A percentile compares a stretch with the other conserved stretches of the same genome.
Evolutionary conservation across 1,284 basidiomycete species (phyloP).

Genomic region (Athelia psychrophila): DNA sequence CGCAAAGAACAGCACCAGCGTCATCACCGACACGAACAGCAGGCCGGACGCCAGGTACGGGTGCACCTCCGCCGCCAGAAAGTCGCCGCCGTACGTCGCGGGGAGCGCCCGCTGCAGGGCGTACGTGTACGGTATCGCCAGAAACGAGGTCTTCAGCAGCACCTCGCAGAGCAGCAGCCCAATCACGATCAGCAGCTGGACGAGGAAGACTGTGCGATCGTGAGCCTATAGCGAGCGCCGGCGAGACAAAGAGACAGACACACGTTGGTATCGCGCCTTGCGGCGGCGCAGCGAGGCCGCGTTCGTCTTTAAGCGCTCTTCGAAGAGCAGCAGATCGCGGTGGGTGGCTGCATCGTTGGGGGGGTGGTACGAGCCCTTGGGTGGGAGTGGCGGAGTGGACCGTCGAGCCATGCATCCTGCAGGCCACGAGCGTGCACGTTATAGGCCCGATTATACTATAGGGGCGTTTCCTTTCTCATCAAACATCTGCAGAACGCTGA

Average conservation of each 20-base stretch:
- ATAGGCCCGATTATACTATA: not conserved
- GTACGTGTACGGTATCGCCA: slow-evolving; percentile 61
- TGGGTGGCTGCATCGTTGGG: slow-evolving; percentile 75
- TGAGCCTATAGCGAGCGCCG: not conserved
- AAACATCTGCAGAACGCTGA: too few species aligned
- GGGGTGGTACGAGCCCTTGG: slow-evolving; percentile 54
- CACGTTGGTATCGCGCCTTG: slow-evolving; percentile 87
- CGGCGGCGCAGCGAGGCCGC: slow-evolving; percentile 79
- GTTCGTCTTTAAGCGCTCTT: slow-evolving; percentile 94
- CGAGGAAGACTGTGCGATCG: slow-evolving; percentile 63
- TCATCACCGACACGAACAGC: slow-evolving; percentile 84
- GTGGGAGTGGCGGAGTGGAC: slow-evolving; percentile 36
- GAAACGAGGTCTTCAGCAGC: slow-evolving; percentile 63
- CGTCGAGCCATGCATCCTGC: slow-evolving; percentile 26
- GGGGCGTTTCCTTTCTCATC: too few species aligned
- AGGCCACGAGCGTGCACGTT: slow-evolving; percentile 3
- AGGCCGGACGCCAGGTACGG: slow-evolving; percentile 76
- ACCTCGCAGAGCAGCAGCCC: slow-evolving; percentile 73
- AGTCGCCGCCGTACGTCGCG: slow-evolving; percentile 42
- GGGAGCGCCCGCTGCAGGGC: slow-evolving; percentile 49
- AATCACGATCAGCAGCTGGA: slow-evolving; percentile 68
- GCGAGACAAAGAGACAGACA: slow-evolving; percentile 27
- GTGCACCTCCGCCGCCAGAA: slow-evolving; percentile 42
- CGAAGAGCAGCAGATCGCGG: slow-evolving; percentile 89
- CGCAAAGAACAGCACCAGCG: slow-evolving; percentile 92